Evolutionary conservation across 2,329 filamentous ascomycete genomes (phyloP).

Genomic region (Epichloe hybrida): DNA sequence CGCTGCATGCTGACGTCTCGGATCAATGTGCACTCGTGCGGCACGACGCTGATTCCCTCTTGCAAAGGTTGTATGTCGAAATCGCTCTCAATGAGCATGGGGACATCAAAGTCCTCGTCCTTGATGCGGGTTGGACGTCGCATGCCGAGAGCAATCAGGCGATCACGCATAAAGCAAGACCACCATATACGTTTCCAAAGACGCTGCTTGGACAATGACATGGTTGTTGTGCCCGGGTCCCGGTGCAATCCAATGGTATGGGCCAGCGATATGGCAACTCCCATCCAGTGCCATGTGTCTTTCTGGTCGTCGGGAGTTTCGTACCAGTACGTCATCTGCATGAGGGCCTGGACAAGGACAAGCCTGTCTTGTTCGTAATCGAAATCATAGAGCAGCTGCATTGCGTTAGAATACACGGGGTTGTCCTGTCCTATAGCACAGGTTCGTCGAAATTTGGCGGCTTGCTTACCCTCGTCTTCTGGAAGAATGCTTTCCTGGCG

Average conservation of each 20-base stretch:
- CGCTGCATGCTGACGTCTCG: slow-evolving; percentile 61
- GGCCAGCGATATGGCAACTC: slow-evolving; percentile 80
- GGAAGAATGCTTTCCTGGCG: slow-evolving; percentile 78
- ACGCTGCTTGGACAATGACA: slow-evolving; percentile 60
- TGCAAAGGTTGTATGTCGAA: slow-evolving; percentile 65
- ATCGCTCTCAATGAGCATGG: slow-evolving; percentile 72
- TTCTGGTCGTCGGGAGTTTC: slow-evolving; percentile 95
- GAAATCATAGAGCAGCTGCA: slow-evolving; percentile 76
- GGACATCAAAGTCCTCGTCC: slow-evolving; percentile 85
- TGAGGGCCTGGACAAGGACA: slow-evolving; percentile 71
- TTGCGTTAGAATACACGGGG: slow-evolving; percentile 7
- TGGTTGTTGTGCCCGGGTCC: slow-evolving; percentile 63
- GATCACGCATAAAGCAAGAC: slow-evolving; percentile 93
- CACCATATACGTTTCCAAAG: slow-evolving; percentile 97
- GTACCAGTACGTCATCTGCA: slow-evolving; percentile 96
- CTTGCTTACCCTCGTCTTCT: slow-evolving; percentile 62
- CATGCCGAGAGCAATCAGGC: slow-evolving; percentile 87
- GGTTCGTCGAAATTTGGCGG: neutral
- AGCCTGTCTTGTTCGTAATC: slow-evolving; percentile 89
- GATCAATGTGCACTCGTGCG: slow-evolving; percentile 55
- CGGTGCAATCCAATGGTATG: slow-evolving; percentile 90
- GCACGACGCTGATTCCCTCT: slow-evolving; percentile 53
- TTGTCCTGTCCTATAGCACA: no score
- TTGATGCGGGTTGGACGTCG: slow-evolving; percentile 83
- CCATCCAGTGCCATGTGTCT: slow-evolving; percentile 99